Evolutionary conservation across 257 asterid genomes (phyloP).

Genomic region (Craterostigma plantagineum): DNA sequence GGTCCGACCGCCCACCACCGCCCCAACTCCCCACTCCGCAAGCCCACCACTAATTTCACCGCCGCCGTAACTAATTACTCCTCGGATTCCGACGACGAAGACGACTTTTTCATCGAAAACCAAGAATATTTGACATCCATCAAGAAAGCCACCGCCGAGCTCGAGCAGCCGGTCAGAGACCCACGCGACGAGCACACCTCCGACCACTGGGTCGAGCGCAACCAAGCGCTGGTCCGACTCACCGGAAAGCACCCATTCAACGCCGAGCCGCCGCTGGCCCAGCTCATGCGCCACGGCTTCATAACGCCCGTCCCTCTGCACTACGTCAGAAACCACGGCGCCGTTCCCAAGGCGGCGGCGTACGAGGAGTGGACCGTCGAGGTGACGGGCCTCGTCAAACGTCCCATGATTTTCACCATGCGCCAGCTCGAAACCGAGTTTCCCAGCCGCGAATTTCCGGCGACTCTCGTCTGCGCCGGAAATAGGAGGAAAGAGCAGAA

Average conservation of each 20-base stretch:
- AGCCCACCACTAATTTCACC: slow-evolving; percentile 18
- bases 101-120: slow-evolving; percentile 8
- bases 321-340: slow-evolving; percentile 92
- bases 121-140: slow-evolving; percentile 12
- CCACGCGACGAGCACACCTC: slow-evolving; percentile 52
- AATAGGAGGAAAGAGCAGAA: slow-evolving; percentile 84
- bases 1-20: slow-evolving; percentile 22
- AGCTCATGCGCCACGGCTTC: slow-evolving; percentile 88
- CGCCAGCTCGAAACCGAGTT: slow-evolving; percentile 44
- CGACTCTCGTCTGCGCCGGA: slow-evolving; percentile 74
- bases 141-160: slow-evolving; percentile 34
- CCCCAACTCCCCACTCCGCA: slow-evolving; percentile 47
- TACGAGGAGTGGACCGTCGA: slow-evolving; percentile 75
- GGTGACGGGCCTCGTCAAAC: slow-evolving; percentile 50
- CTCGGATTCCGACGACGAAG: slow-evolving; percentile 31
- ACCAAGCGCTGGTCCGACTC: slow-evolving; percentile 62
- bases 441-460: slow-evolving; percentile 41
- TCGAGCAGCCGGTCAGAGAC: slow-evolving; percentile 50
- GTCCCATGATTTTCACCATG: slow-evolving; percentile 53
- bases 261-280: slow-evolving; percentile 66
- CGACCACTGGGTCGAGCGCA: slow-evolving; percentile 69
- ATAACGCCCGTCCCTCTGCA: slow-evolving; percentile 92
- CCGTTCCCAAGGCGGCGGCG: slow-evolving; percentile 47
- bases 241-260: slow-evolving; percentile 96
- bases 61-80: slow-evolving; percentile 12